phyloP scores from a whole-genome alignment of 1,139 yeast species.

The Taiozyma sp. region DNA sequence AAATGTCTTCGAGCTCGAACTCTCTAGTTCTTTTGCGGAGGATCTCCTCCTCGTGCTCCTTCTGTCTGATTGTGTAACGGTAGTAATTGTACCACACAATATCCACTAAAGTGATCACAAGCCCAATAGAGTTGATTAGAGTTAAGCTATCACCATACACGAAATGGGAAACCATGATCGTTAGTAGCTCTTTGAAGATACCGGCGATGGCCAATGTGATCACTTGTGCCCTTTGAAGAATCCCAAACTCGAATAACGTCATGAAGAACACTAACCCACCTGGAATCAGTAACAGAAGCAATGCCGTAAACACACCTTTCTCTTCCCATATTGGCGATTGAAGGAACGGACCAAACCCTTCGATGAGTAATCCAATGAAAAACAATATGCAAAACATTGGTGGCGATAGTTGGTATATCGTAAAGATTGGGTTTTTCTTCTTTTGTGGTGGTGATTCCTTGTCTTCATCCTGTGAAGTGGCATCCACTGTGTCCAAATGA shows the following conservation, averaged over 20 bases:
- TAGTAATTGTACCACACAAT: slow-evolving; percentile 77
- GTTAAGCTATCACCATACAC: slow-evolving; percentile 73
- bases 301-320: slow-evolving; percentile 49
- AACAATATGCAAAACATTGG: slow-evolving; percentile 66
- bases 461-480: neutral
- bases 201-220: slow-evolving; percentile 88
- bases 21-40: neutral
- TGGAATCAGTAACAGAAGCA: slow-evolving; percentile 62
- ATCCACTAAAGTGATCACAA: slow-evolving; percentile 68
- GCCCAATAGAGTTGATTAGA: slow-evolving; percentile 66
- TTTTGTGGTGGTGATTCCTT: slow-evolving; percentile 2
- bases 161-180: slow-evolving; percentile 65
- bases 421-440: slow-evolving; percentile 64
- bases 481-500: slow-evolving; percentile 21
- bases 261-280: slow-evolving; percentile 84
- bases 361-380: slow-evolving; percentile 54
- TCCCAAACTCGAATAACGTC: slow-evolving; percentile 85
- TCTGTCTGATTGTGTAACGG: slow-evolving; percentile 30
- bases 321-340: slow-evolving; percentile 57
- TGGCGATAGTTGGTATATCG: slow-evolving; percentile 82
- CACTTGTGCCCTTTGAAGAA: slow-evolving; percentile 77
- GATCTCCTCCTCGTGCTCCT: neutral
- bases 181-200: slow-evolving; percentile 82
- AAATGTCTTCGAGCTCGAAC: neutral
- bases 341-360: slow-evolving; percentile 54